Conservation (phyloP, 441 rosid species). For the Populus tomentosa region DNA sequence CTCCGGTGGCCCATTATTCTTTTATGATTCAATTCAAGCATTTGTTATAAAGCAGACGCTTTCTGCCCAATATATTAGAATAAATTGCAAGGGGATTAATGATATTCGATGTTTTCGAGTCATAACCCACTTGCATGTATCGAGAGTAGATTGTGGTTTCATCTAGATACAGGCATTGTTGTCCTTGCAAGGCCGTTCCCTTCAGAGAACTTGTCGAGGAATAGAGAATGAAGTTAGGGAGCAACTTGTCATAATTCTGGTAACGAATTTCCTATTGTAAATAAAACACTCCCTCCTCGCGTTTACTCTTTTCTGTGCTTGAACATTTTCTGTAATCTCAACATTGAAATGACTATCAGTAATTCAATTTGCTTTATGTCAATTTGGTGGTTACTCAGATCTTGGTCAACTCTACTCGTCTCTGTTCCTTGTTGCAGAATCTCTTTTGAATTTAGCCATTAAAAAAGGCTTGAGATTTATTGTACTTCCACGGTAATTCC, state of each 20-base stretch:
- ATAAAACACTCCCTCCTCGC: not conserved
- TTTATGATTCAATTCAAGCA: slow-evolving; percentile 14
- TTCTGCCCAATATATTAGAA: slow-evolving; percentile 11
- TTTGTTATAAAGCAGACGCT: slow-evolving; percentile 9
- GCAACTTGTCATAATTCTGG: not conserved
- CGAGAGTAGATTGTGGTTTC: not conserved
- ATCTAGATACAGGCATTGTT: not conserved
- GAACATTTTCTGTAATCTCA: not conserved
- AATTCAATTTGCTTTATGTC: not conserved
- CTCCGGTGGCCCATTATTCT: slow-evolving; percentile 22
- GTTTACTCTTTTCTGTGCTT: not conserved
- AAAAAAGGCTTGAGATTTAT: not conserved
- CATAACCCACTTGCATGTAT: not conserved
- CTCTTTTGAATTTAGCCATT: not conserved
- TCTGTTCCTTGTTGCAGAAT: not conserved
- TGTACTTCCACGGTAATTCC: not conserved
- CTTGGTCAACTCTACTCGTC: not conserved
- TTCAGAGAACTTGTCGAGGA: not conserved
- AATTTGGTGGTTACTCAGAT: not conserved
- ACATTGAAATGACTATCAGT: not conserved
- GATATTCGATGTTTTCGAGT: not conserved
- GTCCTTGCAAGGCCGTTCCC: not conserved
- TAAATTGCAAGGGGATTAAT: not conserved
- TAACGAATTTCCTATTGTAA: slow-evolving; percentile 3
- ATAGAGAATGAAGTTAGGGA: not conserved